Evolutionary conservation across 2,329 filamentous ascomycete species (phyloP).

Genomic region (Penicillium polonicum): DNA sequence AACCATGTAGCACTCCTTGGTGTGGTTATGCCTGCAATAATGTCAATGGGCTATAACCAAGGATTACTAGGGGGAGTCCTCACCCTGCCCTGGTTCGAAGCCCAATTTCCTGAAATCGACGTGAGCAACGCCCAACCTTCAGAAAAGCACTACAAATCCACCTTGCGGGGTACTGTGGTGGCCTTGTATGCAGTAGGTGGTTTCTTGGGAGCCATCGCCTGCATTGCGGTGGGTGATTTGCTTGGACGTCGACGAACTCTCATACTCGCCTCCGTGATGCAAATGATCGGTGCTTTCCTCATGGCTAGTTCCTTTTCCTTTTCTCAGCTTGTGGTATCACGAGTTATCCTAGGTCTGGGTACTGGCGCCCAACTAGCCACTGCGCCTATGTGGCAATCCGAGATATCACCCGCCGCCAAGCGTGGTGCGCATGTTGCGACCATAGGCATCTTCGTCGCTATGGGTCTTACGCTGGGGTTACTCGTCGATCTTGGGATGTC

Average conservation of each 20-base stretch:
- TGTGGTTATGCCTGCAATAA: constrained; percentile 16
- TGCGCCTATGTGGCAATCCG: constrained; percentile 17
- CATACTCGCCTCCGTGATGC: constrained; percentile 5
- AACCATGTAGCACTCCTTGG: constrained; percentile 11
- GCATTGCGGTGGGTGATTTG: constrained; percentile 14
- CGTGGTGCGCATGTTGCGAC: constrained; percentile 16
- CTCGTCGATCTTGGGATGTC: constrained; percentile 19
- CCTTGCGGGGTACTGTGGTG: constrained; percentile 14
- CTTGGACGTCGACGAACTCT: constrained; percentile 15
- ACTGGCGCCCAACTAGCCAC: constrained; percentile 14
- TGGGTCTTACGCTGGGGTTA: constrained; percentile 11
- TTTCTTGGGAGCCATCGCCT: constrained; percentile 14
- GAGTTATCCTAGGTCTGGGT: constrained; percentile 15
- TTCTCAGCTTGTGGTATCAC: constrained; percentile 13
- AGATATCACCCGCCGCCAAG: constrained; percentile 12
- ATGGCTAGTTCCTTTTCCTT: constrained; percentile 12
- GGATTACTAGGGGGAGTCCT: constrained; percentile 17
- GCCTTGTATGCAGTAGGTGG: constrained; percentile 17
- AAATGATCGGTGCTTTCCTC: constrained; percentile 15
- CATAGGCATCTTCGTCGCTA: constrained; percentile 4
- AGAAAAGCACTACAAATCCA: constrained; percentile 10
- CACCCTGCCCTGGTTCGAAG: constrained; percentile 14
- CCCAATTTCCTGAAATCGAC: constrained; percentile 15
- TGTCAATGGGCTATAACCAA: constrained; percentile 20
- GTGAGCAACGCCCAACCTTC: constrained; percentile 1